Conservation (phyloP, 1,284 basidiomycete genomes). For the Microbotryum saponariae region DNA sequence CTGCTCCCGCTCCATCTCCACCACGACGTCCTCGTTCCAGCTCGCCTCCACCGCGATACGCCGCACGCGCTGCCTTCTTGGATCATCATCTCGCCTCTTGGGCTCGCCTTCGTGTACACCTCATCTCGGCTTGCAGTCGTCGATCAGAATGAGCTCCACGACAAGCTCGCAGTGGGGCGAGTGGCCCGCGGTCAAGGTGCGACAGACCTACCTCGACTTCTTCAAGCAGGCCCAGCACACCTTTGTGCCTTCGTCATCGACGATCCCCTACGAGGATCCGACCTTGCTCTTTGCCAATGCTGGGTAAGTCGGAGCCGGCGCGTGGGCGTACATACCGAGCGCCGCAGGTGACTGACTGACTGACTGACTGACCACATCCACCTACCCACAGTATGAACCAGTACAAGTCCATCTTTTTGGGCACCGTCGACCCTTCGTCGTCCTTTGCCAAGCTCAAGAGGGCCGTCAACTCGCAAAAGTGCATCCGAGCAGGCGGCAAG, state of each 20-base stretch:
- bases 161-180: constrained; percentile 43
- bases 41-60: no score
- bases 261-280: constrained; percentile 83
- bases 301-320: constrained; percentile 38
- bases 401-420: constrained; percentile 95
- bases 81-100: not conserved
- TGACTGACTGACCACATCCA: not conserved
- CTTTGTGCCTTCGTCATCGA: constrained; percentile 86
- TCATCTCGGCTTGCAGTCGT: not conserved
- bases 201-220: constrained; percentile 67
- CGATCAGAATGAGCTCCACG: constrained; percentile 16
- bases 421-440: constrained; percentile 87
- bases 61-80: not conserved
- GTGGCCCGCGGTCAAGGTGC: constrained; percentile 63
- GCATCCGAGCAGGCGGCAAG: constrained; percentile 95
- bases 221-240: constrained; percentile 72
- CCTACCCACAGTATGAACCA: constrained; percentile 64
- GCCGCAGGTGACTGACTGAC: not conserved
- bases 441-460: constrained; percentile 81
- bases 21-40: not conserved
- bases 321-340: not conserved
- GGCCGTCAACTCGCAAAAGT: constrained; percentile 94
- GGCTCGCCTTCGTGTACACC: not conserved
- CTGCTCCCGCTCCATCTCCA: not conserved
- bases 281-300: constrained; percentile 97